Evolutionary conservation across 2,329 filamentous ascomycete species (phyloP), one percentile per base, ranked within the genome.

Genomic region (Grosmannia serpens): DNA sequence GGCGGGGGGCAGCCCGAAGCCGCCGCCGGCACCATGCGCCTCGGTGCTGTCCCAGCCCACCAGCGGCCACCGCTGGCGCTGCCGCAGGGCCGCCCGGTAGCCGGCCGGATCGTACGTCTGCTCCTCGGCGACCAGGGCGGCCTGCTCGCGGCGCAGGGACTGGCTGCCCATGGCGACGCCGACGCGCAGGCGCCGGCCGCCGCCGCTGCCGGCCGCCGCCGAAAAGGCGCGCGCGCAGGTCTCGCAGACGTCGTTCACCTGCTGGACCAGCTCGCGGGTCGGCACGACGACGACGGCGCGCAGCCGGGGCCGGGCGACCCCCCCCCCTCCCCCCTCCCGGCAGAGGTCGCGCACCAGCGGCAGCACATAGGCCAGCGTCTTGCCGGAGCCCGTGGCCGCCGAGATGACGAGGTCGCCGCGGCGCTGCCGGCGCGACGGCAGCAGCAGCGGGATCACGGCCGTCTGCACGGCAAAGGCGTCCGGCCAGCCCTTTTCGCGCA

Each of bases 301-400:
- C 10, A 99, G 73, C 58, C 82, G 81, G 0, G 87, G 88, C 13
- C 84, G 78, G 3, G 44, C 11, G 11, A 2, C 1, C n/a, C 26
- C 8, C 2, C 9, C 17, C 2, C 15, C 20, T 17, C 22, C 53
- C 7, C 4, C 38, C 5, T n/a, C 35, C 35, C 81, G 76, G 63
- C 86, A 85, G 54, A 99, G 75, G 55, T 87, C 85, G 52, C 90
- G 83, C 4, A 95, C 80, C 60, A 99, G 84, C 0, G 94, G 94
- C 3, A 99, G 75, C 0, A 92, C 83, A 67, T 99, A 99, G 0
- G 92, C 88, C 20, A 99, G 72, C 0, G 94, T 99, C 70, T 99
- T 99, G 59, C 94, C 94, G 0, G 94, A 97, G 10, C 94, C 94
- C 0, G 94, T 99, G 1, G 92, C 88, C 0, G 95, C 94, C 9